Conservation (phyloP, 148 eudicot genomes). For the Vaccinium corymbosum region DNA sequence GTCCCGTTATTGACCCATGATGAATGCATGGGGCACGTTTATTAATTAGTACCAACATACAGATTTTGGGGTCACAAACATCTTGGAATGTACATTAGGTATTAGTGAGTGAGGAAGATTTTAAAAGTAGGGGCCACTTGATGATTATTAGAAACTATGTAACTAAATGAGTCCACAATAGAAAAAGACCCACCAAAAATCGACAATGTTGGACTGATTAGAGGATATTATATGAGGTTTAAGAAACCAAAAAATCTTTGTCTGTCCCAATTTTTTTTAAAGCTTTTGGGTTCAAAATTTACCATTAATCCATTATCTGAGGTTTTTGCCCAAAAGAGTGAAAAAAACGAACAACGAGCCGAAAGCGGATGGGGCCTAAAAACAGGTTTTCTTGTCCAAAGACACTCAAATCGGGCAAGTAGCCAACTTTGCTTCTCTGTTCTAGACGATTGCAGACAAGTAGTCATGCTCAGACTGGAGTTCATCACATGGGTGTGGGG, state of each 20-base stretch:
- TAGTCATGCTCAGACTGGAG: neutral
- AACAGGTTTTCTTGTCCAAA: neutral
- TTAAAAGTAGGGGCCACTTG: neutral
- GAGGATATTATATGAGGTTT: neutral
- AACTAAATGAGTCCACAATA: neutral
- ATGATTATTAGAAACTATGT: neutral
- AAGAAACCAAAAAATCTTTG: neutral
- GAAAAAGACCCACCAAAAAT: neutral
- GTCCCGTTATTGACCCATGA: neutral
- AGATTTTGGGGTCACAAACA: neutral
- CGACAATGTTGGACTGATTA: neutral
- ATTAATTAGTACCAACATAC: neutral
- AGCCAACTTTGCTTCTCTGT: neutral
- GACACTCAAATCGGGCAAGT: neutral
- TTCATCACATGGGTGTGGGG: constrained; percentile 27
- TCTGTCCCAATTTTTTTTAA: neutral
- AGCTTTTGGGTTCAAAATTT: neutral
- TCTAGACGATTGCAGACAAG: neutral
- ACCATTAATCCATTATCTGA: neutral
- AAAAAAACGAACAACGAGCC: neutral
- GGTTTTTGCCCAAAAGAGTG: neutral
- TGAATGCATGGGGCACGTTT: neutral
- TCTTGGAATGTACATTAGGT: neutral
- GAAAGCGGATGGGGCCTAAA: constrained; percentile 7
- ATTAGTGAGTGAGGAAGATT: neutral